Base-by-base conservation (phyloP, 2,329 filamentous ascomycete genomes). In the Aspergillus candidus region DNA sequence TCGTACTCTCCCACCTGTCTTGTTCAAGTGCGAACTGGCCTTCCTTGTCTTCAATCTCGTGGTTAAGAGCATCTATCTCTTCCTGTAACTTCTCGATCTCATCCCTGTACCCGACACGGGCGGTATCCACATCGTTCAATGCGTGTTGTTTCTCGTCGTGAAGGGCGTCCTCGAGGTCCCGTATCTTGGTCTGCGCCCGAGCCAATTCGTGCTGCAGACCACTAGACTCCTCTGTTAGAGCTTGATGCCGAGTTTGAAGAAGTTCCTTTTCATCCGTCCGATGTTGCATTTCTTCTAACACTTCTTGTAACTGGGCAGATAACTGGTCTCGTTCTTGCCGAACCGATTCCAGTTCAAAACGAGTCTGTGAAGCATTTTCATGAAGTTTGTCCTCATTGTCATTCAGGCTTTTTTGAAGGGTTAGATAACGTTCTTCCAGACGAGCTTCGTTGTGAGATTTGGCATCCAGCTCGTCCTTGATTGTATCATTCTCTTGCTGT, bases 1-100 rank as follows among this genome's bases (percentile, higher is more conserved):
- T 82, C 57, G 83, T 79, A 6, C 76, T 78, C 41, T 85, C 81
- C 84, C 84, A 88, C 55, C 82, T 80, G 50, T 88, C 84, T 61
- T 77, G 79, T 56, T 87, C 82, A 45, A 83, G 79, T 46, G 83
- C 81, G 65, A 84, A 83, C 32, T 84, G 72, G 38, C 82, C 83
- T 54, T 87, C 81, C 52, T 82, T 85, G 53, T 86, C 80, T 52
- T 80, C 77, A 29, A 86, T 73, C 50, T 84, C 78, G 14, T 80
- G 76, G 46, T 83, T 79, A 4, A 86, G 69, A 41, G 75, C 72
- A 41, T 77, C 80, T 15, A 83, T 67, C 38, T 86, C 76, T 49
- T 72, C 69, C 48, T 70, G 67, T n/a, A 80, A 60, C 12, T 69
- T 72, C 41, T 79, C 74, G 35, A 81, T 67, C 49, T 82, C 77